Evolutionary conservation across 441 rosid species (phyloP).

Genomic region (Euphorbia celastroides): DNA sequence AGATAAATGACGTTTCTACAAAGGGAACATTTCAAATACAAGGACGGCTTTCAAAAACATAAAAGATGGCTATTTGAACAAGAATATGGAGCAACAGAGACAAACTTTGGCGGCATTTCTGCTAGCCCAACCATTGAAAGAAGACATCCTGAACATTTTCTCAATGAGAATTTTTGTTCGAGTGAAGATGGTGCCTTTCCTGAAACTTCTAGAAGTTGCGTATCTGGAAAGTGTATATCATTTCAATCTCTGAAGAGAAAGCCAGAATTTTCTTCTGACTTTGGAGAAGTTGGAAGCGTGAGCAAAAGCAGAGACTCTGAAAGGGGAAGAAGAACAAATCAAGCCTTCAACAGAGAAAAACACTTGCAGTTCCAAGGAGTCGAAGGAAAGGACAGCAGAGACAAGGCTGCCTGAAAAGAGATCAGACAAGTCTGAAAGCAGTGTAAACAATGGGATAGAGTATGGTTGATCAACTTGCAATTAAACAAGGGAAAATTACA

Average conservation of each 20-base stretch:
- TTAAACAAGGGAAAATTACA: too few species aligned
- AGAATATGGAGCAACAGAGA: constrained; percentile 33
- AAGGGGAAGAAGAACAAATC: constrained; percentile 20
- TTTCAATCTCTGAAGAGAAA: constrained; percentile 24
- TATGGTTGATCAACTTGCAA: constrained; percentile 26
- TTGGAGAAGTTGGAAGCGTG: constrained; percentile 27
- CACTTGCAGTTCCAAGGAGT: constrained; percentile 27
- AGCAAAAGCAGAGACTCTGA: constrained; percentile 22
- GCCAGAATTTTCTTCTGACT: constrained; percentile 23
- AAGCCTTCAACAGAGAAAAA: constrained; percentile 15
- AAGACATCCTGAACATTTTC: constrained; percentile 18
- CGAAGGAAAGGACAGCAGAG: constrained; percentile 19
- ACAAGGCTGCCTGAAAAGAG: constrained; percentile 36
- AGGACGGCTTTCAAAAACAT: constrained; percentile 25
- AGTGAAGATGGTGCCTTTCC: constrained; percentile 14
- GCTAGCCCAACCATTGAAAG: constrained; percentile 23
- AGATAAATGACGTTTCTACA: constrained; percentile 25
- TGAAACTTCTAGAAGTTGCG: constrained; percentile 23
- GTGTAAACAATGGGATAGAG: constrained; percentile 30
- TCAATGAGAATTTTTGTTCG: constrained; percentile 20
- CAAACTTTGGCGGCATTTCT: constrained; percentile 27
- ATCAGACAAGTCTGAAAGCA: constrained; percentile 26
- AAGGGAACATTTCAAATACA: constrained; percentile 23
- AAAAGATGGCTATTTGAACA: constrained; percentile 29
- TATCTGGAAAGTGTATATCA: constrained; percentile 22